Evolutionary conservation across 768 basidiomycete genomes (phyloP).

Genomic region (Suillus fuscotomentosus): DNA sequence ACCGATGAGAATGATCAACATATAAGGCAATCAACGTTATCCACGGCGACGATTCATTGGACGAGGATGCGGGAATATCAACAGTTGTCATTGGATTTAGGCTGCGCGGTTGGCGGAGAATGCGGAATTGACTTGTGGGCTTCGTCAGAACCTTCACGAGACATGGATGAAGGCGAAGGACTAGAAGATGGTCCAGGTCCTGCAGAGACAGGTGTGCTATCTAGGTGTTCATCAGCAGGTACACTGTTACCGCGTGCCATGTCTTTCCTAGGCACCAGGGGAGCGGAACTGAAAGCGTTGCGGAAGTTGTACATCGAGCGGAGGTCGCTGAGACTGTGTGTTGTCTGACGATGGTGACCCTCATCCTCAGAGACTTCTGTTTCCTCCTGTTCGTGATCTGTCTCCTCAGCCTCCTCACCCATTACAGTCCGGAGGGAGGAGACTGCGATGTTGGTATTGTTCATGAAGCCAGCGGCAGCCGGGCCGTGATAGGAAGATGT

Average conservation of each 20-base stretch:
- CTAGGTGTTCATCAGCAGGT: not conserved
- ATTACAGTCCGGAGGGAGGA: constrained; percentile 34
- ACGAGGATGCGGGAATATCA: not conserved
- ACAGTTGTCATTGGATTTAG: not conserved
- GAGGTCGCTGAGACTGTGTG: constrained; percentile 15
- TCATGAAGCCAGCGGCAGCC: constrained; percentile 27
- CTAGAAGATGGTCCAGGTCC: constrained; percentile 4
- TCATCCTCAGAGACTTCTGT: constrained; percentile 31
- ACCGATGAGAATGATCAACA: constrained; percentile 1
- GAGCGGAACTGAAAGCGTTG: constrained; percentile 1
- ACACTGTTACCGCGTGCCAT: not conserved
- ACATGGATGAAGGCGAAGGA: constrained; percentile 1
- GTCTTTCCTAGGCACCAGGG: not conserved
- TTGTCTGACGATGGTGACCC: constrained; percentile 18
- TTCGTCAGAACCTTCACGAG: not conserved
- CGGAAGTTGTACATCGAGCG: constrained; percentile 32
- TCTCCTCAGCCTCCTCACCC: constrained; percentile 22
- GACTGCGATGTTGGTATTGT: constrained; percentile 35
- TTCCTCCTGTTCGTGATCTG: constrained; percentile 32
- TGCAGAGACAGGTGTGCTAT: not conserved
- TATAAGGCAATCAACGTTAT: not conserved
- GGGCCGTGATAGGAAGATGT: constrained; percentile 27
- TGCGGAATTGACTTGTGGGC: not conserved
- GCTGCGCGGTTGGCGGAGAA: not conserved
- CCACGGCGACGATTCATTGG: not conserved